A percentile compares a stretch with the other conserved stretches of the same genome.
Evolutionary conservation across 2,329 filamentous ascomycete species (phyloP).

Genomic region (Pleurostoma richardsiae): DNA sequence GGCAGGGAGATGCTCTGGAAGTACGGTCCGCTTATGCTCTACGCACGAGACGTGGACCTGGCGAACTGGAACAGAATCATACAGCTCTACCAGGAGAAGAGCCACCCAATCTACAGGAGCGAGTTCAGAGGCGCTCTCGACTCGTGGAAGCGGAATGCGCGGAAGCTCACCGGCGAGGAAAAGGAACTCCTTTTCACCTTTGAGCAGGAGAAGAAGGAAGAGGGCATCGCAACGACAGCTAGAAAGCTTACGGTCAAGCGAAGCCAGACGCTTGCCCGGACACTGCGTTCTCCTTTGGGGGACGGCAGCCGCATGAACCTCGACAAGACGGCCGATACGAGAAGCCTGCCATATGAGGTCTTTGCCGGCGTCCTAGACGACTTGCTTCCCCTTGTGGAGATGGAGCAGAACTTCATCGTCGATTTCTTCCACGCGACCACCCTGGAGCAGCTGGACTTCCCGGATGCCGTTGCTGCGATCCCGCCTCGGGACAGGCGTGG

Average conservation of each 20-base stretch:
- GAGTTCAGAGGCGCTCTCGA: constrained; percentile 75
- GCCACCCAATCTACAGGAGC: constrained; percentile 70
- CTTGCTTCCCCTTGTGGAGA: constrained; percentile 74
- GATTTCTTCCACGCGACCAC: constrained; percentile 96
- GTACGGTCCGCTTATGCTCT: constrained; percentile 83
- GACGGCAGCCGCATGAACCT: constrained; percentile 49
- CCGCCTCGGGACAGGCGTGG: constrained; percentile 64
- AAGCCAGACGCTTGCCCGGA: constrained; percentile 79
- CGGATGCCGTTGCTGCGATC: constrained; percentile 66
- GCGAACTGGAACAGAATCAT: constrained; percentile 78
- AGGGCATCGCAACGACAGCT: constrained; percentile 65
- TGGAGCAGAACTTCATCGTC: constrained; percentile 96
- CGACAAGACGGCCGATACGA: constrained; percentile 57
- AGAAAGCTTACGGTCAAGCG: constrained; percentile 91
- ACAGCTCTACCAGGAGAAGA: constrained; percentile 73
- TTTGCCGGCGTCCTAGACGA: constrained; percentile 79
- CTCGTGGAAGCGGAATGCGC: constrained; percentile 74
- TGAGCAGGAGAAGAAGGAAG: constrained; percentile 78
- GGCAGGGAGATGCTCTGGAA: constrained; percentile 76
- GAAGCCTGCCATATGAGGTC: constrained; percentile 71
- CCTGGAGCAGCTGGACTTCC: constrained; percentile 74
- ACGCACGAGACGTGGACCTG: constrained; percentile 78
- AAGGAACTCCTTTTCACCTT: constrained; percentile 82
- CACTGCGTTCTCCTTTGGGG: constrained; percentile 61
- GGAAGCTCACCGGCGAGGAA: constrained; percentile 72